Base-by-base conservation (phyloP, 2,329 filamentous ascomycete genomes). In the Grosmannia serpens region DNA sequence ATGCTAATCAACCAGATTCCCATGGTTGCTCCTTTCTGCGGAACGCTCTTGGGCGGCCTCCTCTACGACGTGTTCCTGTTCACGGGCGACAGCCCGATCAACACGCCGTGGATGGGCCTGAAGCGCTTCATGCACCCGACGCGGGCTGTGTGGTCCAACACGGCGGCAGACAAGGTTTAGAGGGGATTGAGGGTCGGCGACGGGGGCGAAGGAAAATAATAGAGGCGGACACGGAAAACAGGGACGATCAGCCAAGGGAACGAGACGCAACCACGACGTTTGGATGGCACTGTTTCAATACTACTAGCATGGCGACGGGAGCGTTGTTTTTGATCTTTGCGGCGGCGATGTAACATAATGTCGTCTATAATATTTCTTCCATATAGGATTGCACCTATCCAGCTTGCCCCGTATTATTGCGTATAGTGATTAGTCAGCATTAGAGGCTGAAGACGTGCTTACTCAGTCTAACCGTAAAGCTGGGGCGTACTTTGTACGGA, bases 1-100 rank as follows among this genome's bases (percentile, higher is more conserved):
- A 20, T 38, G 33, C 51, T 53, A 27, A 55, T 41, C 6, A 3
- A 31, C 8, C 33, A 86, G 84, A 80, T 89, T 24, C 87, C 87
- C 0, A 86, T 90, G 75, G 81, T 90, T 4, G 78, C 84, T 2
- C 86, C 86, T 0, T 88, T 89, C 66, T 68, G 80, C 11, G 87
- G 86, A 6, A 81, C 77, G 64, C 69, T 76, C 0, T 81, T 86
- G 62, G 85, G 86, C 3, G 85, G 82, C 2, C 82, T 84, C 67
- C 64, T 88, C 27, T 88, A 88, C 66, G 85, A 88, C 67, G 67
- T 81, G 2, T 81, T 88, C 67, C 73, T 90, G 46, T 90, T 84
- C 67, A 87, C 83, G 0, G 86, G 86, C 4, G 71, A 85, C n/a
- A 86, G 80, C 63, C 85, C 86, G 1, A 75, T 89, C 63, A 89